A percentile compares a stretch with the other conserved stretches of the same genome.
Evolutionary conservation across 306 rosid species (phyloP).

Genomic region (Prunus armeniaca): DNA sequence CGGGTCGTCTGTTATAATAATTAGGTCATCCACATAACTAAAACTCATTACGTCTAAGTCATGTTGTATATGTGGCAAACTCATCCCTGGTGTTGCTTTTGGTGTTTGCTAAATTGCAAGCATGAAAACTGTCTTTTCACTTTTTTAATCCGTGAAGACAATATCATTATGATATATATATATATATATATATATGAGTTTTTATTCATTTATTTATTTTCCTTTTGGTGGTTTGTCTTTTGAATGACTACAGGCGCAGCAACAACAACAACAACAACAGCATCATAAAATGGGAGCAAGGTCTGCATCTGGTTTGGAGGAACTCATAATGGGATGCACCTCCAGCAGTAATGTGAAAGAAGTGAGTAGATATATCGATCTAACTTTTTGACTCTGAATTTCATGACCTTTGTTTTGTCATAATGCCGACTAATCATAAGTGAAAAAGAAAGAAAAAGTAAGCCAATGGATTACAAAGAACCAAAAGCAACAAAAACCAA

Average conservation of each 20-base stretch:
- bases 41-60: background rate
- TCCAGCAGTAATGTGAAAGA: slow-evolving; percentile 54
- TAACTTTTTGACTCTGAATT: slow-evolving; percentile 66
- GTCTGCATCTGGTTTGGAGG: slow-evolving; percentile 95
- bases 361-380: slow-evolving; percentile 39
- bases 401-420: slow-evolving; percentile 42
- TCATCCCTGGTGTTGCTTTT: slow-evolving; percentile 13
- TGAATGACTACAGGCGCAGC: slow-evolving; percentile 45
- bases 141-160: slow-evolving; percentile 44
- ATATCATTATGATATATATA: slow-evolving; percentile 33
- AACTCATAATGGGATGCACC: slow-evolving; percentile 99
- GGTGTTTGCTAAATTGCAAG: slow-evolving; percentile 30
- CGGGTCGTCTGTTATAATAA: background rate
- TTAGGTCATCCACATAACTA: background rate
- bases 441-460: slow-evolving; percentile 19
- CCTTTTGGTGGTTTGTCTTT: slow-evolving; percentile 15
- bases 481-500: slow-evolving; percentile 16
- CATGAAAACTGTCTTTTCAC: slow-evolving; percentile 41
- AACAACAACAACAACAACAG: slow-evolving; percentile 39
- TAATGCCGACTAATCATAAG: slow-evolving; percentile 22
- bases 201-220: slow-evolving; percentile 10
- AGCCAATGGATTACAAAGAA: slow-evolving; percentile 8
- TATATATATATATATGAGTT: background rate
- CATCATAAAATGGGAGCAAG: slow-evolving; percentile 82
- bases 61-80: background rate